phyloP scores from a whole-genome alignment of 768 basidiomycete genomes.

The Krasilnikovozyma curviuscula region DNA sequence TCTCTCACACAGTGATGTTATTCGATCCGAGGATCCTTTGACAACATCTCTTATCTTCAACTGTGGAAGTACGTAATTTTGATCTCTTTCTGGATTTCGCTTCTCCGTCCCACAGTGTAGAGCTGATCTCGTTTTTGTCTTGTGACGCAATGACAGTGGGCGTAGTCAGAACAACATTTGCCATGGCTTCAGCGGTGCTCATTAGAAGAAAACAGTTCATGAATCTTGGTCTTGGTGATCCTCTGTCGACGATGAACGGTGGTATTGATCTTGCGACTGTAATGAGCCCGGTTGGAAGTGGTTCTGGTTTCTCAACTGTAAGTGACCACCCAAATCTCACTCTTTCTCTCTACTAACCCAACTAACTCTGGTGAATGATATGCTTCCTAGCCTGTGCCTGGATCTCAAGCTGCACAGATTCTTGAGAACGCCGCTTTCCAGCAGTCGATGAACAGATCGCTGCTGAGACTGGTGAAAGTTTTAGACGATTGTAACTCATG shows the following conservation, averaged over 20 bases:
- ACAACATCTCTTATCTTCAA: conserved; percentile 74
- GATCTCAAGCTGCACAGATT: conserved; percentile 21
- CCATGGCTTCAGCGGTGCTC: conserved; percentile 84
- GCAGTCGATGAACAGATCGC: conserved; percentile 23
- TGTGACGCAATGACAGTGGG: conserved; percentile 49
- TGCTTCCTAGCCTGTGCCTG: conserved; percentile 14
- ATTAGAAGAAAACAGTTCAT: conserved; percentile 59
- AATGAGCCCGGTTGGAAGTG: no score
- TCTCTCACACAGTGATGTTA: no score
- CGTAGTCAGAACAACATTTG: conserved; percentile 58
- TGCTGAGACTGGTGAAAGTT: conserved; percentile 26
- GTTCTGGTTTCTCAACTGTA: conserved; percentile 22
- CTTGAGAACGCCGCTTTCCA: conserved; percentile 25
- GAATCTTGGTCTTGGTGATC: conserved; percentile 49
- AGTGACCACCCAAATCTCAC: neutral
- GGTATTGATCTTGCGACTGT: no score
- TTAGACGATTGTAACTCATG: conserved; percentile 27
- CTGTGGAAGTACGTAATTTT: conserved; percentile 37
- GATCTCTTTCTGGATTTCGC: conserved; percentile 21
- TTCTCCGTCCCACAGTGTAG: no score
- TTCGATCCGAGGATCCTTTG: conserved; percentile 58
- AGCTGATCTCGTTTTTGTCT: neutral
- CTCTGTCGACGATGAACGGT: no score
- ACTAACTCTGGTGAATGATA: neutral
- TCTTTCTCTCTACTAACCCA: no score